Conservation (phyloP, 2,329 filamentous ascomycete genomes). For the Phialophora expanda region DNA sequence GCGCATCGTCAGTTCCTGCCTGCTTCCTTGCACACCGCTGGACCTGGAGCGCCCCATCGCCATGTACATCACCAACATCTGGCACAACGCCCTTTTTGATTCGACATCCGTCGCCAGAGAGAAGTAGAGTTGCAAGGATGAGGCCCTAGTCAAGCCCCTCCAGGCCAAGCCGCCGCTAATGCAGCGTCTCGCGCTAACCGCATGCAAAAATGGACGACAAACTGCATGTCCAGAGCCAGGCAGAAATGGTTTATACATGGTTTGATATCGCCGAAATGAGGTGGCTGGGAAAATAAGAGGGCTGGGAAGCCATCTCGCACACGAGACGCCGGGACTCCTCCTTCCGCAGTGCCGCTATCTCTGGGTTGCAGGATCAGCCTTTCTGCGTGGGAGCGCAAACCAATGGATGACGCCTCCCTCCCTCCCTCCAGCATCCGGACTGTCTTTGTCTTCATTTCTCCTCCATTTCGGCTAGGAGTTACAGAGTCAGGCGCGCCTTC, state of each 20-base stretch:
- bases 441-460: neutral
- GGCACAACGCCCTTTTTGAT: neutral
- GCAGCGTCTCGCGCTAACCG: neutral
- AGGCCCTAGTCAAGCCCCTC: neutral
- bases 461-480: neutral
- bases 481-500: neutral
- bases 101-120: neutral
- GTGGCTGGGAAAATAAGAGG: constrained; percentile 21
- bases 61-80: neutral
- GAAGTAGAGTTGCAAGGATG: neutral
- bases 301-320: constrained; percentile 21
- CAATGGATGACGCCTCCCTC: neutral
- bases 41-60: neutral
- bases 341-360: neutral
- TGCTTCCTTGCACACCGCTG: neutral
- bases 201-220: constrained; percentile 32
- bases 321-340: constrained; percentile 5
- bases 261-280: constrained; percentile 16
- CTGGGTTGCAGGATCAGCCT: neutral
- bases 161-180: constrained; percentile 3
- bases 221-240: constrained; percentile 18
- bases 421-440: neutral
- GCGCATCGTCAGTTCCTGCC: no score
- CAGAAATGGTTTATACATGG: constrained; percentile 25
- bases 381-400: neutral